Percentiles rank a stretch among this genome's conserved stretches.
phyloP scores from a whole-genome alignment of 73 alveolate species.

The Paramecium octaurelia region DNA sequence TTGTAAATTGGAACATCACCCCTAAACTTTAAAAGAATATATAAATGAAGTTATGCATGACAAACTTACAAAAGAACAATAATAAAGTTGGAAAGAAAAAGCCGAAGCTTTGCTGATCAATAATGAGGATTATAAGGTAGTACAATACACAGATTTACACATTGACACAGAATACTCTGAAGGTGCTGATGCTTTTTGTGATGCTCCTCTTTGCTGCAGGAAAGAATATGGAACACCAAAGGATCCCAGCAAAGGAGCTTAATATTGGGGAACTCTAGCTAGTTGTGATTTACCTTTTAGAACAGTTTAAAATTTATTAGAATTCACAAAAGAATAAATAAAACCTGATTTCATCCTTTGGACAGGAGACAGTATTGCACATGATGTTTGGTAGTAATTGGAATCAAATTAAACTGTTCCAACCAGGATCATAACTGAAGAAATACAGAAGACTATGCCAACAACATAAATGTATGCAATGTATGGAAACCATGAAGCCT shows the following conservation, averaged over 20 bases:
- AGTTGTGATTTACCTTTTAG: conserved; percentile 69
- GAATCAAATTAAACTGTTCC: conserved; percentile 55
- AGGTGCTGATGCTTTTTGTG: conserved; percentile 75
- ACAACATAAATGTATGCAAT: conserved; percentile 62
- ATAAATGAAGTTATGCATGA: not conserved
- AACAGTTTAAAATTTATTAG: conserved; percentile 64
- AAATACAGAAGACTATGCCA: conserved; percentile 47
- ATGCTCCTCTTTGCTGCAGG: conserved; percentile 87
- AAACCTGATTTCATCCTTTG: conserved; percentile 91
- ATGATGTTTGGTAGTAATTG: conserved; percentile 80
- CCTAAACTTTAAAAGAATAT: not conserved
- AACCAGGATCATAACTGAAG: conserved; percentile 44
- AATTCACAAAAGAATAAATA: conserved; percentile 42
- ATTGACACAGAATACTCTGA: conserved; percentile 77
- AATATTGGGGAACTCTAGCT: conserved; percentile 73
- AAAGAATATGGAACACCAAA: conserved; percentile 69
- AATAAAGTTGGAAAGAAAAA: conserved; percentile 45
- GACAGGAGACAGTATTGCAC: conserved; percentile 96
- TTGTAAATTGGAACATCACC: not conserved
- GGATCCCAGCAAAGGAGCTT: conserved; percentile 47
- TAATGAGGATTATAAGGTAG: conserved; percentile 68
- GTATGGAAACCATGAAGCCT: conserved; percentile 79
- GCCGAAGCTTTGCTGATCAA: not conserved
- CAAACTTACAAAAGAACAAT: conserved; percentile 15
- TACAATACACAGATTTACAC: conserved; percentile 91